A percentile compares a stretch with the other conserved stretches of the same genome.
phyloP scores from a whole-genome alignment of 2,329 filamentous ascomycete species.

The Aspergillus sp. region DNA sequence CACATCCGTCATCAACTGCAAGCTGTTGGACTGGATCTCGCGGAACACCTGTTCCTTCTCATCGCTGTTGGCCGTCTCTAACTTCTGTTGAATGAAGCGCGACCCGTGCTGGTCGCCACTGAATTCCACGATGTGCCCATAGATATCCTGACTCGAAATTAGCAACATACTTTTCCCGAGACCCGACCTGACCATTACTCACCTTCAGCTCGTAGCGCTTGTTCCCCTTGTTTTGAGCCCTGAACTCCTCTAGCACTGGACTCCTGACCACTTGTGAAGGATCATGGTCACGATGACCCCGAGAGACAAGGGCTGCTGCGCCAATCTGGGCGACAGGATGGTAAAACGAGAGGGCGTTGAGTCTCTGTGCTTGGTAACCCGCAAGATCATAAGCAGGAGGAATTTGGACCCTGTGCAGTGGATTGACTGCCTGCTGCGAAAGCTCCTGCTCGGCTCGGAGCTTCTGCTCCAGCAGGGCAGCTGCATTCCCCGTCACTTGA shows the following conservation, averaged over 20 bases:
- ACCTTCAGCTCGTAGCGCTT: constrained; percentile 79
- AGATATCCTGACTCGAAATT: constrained; percentile 65
- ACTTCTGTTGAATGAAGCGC: constrained; percentile 89
- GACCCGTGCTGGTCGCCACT: constrained; percentile 95
- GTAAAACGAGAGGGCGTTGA: constrained; percentile 39
- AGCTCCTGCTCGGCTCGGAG: constrained; percentile 48
- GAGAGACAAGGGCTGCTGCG: constrained; percentile 40
- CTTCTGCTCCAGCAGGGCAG: constrained; percentile 52
- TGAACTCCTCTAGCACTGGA: constrained; percentile 76
- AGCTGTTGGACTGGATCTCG: constrained; percentile 79
- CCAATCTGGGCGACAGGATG: constrained; percentile 39
- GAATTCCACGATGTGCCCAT: constrained; percentile 85
- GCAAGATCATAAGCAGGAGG: constrained; percentile 37
- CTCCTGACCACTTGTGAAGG: constrained; percentile 66
- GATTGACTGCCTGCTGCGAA: constrained; percentile 26
- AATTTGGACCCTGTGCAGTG: constrained; percentile 36
- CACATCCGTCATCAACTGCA: constrained; percentile 92
- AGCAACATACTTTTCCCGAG: not conserved
- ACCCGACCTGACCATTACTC: constrained; percentile 13
- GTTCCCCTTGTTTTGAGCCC: constrained; percentile 69
- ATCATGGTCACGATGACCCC: constrained; percentile 59
- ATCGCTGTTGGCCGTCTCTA: constrained; percentile 90
- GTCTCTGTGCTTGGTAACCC: constrained; percentile 31
- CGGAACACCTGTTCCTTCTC: constrained; percentile 89
- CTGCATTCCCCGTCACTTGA: constrained; percentile 47